These are phyloP conservation scores for Saccharomyces paradoxus DNA, from an alignment of 805 yeast genomes.

Conservation along the genomic window DNA sequence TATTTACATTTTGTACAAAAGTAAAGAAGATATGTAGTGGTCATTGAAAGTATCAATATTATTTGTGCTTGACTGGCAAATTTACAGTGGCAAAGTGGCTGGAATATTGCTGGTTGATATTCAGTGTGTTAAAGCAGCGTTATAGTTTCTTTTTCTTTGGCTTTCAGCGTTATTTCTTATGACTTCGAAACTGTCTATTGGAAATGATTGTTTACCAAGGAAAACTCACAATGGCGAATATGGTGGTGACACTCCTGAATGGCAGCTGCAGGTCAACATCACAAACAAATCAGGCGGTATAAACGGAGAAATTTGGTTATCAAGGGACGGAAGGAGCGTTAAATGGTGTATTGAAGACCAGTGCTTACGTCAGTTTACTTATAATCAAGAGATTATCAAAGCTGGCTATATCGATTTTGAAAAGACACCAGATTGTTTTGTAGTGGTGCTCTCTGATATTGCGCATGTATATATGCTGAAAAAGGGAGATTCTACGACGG, in stretches of 20 bases:
- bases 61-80: neutral
- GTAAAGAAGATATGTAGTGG: neutral
- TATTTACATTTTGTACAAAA: neutral
- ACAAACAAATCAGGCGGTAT: neutral
- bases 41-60: neutral
- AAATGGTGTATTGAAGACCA: conserved; percentile 31
- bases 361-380: conserved; percentile 34
- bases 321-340: conserved; percentile 31
- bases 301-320: conserved; percentile 21
- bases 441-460: conserved; percentile 50
- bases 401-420: conserved; percentile 56
- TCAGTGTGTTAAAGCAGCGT: neutral
- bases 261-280: neutral
- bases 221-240: neutral
- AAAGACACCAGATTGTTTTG: conserved; percentile 35
- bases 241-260: neutral
- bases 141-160: neutral
- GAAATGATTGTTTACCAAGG: neutral
- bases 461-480: conserved; percentile 51
- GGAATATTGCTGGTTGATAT: neutral
- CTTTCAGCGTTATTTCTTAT: neutral
- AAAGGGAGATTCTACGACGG: conserved; percentile 50
- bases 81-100: neutral
- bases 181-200: neutral
- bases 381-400: conserved; percentile 39